These are phyloP conservation scores for Dittrichia graveolens DNA, from an alignment of 129 eudicot genomes.

Conservation along the genomic window DNA sequence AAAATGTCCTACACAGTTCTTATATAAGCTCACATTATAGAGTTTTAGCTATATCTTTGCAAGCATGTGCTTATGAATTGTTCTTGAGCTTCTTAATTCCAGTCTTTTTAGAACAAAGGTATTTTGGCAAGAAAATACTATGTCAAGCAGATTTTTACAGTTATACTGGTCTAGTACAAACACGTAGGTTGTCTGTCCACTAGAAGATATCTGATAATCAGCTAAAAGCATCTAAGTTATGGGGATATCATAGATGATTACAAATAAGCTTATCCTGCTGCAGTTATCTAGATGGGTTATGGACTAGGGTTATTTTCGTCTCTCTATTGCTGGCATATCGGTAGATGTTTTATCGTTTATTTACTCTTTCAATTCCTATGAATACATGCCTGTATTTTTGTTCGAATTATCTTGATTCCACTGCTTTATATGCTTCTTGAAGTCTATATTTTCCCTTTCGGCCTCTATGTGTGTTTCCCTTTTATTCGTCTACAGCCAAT, in stretches of 20 bases:
- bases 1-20: background rate
- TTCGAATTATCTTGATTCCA: too few species aligned
- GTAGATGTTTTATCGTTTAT: too few species aligned
- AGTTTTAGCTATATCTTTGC: conserved; percentile 6
- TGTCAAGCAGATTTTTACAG: background rate
- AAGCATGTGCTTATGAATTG: background rate
- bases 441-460: too few species aligned
- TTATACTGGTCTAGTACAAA: background rate
- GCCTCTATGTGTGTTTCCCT: too few species aligned
- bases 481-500: too few species aligned
- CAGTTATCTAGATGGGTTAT: too few species aligned
- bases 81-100: background rate
- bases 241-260: background rate
- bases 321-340: too few species aligned
- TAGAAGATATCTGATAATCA: background rate
- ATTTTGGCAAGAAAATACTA: background rate
- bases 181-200: background rate
- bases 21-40: conserved; percentile 9
- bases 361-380: too few species aligned
- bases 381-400: too few species aligned
- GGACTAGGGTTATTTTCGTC: too few species aligned
- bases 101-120: background rate
- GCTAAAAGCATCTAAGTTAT: background rate
- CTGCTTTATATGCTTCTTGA: too few species aligned
- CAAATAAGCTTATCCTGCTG: too few species aligned